Conservation (phyloP, 2,329 filamentous ascomycete genomes). For the Aspergillus sp. region DNA sequence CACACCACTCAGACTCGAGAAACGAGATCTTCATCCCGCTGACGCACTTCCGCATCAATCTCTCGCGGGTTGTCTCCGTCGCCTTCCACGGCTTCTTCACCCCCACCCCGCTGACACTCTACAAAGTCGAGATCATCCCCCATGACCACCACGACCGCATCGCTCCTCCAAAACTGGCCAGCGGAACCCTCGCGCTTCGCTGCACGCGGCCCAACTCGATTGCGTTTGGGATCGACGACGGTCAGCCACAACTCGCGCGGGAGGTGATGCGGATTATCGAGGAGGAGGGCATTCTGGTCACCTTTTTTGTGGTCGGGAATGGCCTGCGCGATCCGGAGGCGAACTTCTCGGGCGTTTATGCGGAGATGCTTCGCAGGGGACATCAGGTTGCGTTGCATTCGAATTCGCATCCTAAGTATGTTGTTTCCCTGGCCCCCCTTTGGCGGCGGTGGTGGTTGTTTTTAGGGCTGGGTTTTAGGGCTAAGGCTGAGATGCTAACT, state of each 20-base stretch:
- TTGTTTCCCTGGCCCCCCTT: neutral
- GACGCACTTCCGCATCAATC: constrained; percentile 55
- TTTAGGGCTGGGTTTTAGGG: neutral
- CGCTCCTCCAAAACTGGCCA: constrained; percentile 52
- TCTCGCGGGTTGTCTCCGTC: constrained; percentile 47
- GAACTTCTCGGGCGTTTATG: constrained; percentile 56
- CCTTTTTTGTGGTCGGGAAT: constrained; percentile 61
- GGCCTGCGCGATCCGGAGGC: constrained; percentile 50
- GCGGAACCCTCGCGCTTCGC: constrained; percentile 51
- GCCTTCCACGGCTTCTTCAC: constrained; percentile 58
- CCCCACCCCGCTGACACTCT: constrained; percentile 41
- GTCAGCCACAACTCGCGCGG: constrained; percentile 50
- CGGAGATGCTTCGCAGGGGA: constrained; percentile 51
- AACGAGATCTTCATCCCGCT: constrained; percentile 58
- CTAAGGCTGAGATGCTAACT: neutral
- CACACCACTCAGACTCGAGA: too few relatives aligned
- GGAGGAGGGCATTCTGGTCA: constrained; percentile 54
- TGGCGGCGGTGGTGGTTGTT: too few relatives aligned
- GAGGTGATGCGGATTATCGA: constrained; percentile 53
- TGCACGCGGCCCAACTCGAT: constrained; percentile 62
- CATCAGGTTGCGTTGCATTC: constrained; percentile 62
- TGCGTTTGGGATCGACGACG: constrained; percentile 64
- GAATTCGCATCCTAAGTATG: constrained; percentile 56
- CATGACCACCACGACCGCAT: constrained; percentile 43
- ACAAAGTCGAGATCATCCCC: constrained; percentile 52